phyloP scores from a whole-genome alignment of 192 early-diverging fungal species.

The Gamsiella multidivaricata region DNA sequence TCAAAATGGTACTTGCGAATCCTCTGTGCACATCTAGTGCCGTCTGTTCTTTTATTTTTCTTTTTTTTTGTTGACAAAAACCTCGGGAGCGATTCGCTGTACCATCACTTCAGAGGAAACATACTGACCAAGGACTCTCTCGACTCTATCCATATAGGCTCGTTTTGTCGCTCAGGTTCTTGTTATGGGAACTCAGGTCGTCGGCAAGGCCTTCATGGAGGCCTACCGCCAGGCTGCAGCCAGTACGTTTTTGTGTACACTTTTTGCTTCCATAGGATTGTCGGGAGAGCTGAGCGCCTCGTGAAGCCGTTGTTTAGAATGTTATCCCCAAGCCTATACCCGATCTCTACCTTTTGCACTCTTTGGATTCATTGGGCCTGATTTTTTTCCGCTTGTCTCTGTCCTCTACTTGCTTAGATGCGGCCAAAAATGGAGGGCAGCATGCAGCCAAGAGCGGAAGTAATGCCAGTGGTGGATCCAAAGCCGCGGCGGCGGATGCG shows the following conservation, averaged over 20 bases:
- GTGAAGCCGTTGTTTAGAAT: no score
- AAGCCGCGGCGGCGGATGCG: slow-evolving; percentile 73
- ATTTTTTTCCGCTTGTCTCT: background rate
- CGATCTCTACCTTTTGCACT: no score
- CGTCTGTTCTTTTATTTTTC: no score
- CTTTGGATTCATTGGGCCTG: background rate
- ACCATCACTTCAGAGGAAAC: no score
- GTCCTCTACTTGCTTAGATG: slow-evolving; percentile 55
- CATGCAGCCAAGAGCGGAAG: slow-evolving; percentile 58
- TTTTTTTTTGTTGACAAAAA: no score
- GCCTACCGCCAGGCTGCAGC: slow-evolving; percentile 91
- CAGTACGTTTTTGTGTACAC: slow-evolving; percentile 77
- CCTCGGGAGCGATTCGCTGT: no score
- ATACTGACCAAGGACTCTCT: no score
- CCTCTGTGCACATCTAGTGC: no score
- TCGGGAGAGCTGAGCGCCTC: no score
- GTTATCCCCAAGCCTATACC: no score
- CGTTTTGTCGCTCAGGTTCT: slow-evolving; percentile 81
- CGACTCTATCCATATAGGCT: no score
- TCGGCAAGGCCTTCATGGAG: slow-evolving; percentile 92
- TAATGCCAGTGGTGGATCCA: slow-evolving; percentile 53
- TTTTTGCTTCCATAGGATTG: no score
- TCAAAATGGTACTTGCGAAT: background rate
- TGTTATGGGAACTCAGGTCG: slow-evolving; percentile 81
- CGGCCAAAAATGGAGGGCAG: slow-evolving; percentile 71